These are phyloP conservation scores for Phytophthora tentaculata DNA, from an alignment of 352 stramenopile genomes.

Conservation along the genomic window DNA sequence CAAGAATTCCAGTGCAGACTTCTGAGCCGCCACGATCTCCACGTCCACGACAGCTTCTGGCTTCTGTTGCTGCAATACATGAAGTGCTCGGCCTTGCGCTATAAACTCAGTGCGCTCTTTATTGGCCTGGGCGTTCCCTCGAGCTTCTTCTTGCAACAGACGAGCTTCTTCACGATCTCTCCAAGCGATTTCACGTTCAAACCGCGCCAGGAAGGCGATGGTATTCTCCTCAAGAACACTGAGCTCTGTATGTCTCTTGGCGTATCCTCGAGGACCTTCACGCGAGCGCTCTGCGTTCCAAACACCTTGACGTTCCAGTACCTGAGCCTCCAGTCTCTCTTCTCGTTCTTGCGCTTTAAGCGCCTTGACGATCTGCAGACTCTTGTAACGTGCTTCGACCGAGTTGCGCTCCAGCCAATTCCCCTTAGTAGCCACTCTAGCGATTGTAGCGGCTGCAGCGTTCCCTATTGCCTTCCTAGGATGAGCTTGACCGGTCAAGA, in stretches of 20 bases:
- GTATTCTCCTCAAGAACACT: conserved; percentile 69
- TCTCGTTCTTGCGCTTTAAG: conserved; percentile 77
- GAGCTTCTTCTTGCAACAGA: conserved; percentile 59
- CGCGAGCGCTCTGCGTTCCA: conserved; percentile 66
- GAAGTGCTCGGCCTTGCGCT: conserved; percentile 47
- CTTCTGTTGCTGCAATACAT: conserved; percentile 69
- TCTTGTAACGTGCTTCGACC: conserved; percentile 79
- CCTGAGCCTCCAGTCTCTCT: conserved; percentile 67
- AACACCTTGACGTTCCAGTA: conserved; percentile 66
- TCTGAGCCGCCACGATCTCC: conserved; percentile 47
- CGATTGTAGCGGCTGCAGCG: conserved; percentile 2
- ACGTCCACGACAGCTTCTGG: conserved; percentile 65
- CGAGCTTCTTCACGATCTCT: conserved; percentile 53
- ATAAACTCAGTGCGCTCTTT: conserved; percentile 51
- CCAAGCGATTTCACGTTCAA: conserved; percentile 46
- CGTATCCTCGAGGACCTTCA: conserved; percentile 77
- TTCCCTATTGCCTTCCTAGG: conserved; percentile 10
- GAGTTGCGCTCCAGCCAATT: conserved; percentile 77
- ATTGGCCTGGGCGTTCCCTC: conserved; percentile 45
- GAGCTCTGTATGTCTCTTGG: conserved; percentile 67
- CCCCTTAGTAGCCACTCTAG: conserved; percentile 28
- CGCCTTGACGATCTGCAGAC: conserved; percentile 61
- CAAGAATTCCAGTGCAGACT: conserved; percentile 78
- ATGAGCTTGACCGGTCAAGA: conserved; percentile 53
- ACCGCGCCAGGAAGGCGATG: conserved; percentile 53